Evolutionary conservation across 306 rosid species (phyloP), one percentile per base, ranked within the genome.

Genomic region (Rosa multiflora): DNA sequence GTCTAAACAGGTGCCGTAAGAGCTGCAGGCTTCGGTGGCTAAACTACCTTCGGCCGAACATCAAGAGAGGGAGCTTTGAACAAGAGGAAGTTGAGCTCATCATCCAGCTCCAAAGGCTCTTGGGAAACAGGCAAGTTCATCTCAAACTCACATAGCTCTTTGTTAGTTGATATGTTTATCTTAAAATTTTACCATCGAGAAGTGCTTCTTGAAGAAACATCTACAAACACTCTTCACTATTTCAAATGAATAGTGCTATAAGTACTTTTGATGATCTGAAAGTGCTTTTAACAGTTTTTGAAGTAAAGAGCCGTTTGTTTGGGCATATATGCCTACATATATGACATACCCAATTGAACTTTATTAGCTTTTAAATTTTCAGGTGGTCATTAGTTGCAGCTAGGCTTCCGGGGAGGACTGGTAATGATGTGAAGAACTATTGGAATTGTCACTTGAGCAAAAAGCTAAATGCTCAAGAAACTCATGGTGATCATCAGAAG

Each of bases 321-420:
- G 37, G 37, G 17, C 52, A 48, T 11, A 3, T 48, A 52, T 18
- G 5, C 9, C 9, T 8, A 8, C 62, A n/a, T 6, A 56, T 20
- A 55, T 55, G 17, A 52, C 58, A 52, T 18, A 17, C 8, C n/a
- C 58, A 20, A 21, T 2, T 56, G 37, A 23, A 23, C 5, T 21
- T 21, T 59, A 23, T 59, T 59, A 14, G 66, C 14, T 21, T 23
- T 9, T 8, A 59, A 59, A 23, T 59, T 79, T 78, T 73, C 82
- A 88, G 94, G 86, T 90, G 94, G 94, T 90, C 94, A 53, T 32
- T 86, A 17, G 87, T 90, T 46, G 94, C 94, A 8, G 91, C 88
- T 46, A 86, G 90, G 78, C 82, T 90, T 48, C 90, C 94, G 2
- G 94, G 94, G 85, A 90, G 94, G 69, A 90, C 91, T 0, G 94